These are phyloP conservation scores for Amanita subjunquillea DNA, from an alignment of 768 basidiomycete genomes.

Conservation along the genomic window DNA sequence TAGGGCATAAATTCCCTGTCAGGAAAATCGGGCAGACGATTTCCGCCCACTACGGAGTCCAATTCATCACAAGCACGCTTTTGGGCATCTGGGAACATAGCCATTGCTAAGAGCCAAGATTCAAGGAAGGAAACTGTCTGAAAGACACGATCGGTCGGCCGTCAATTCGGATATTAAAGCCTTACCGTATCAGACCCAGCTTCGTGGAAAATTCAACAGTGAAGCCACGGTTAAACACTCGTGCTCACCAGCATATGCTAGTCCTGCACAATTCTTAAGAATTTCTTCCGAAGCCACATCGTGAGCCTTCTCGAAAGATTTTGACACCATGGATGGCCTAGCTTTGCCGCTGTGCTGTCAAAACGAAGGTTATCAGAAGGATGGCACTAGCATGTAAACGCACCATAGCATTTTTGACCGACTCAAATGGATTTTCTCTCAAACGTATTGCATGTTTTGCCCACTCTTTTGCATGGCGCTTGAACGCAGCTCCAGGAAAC, in stretches of 20 bases:
- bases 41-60: constrained; percentile 25
- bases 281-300: constrained; percentile 17
- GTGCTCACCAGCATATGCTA: constrained; percentile 28
- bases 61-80: constrained; percentile 33
- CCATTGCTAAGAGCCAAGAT: constrained; percentile 16
- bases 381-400: background rate
- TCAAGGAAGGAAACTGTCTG: constrained; percentile 11
- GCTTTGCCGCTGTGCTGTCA: constrained; percentile 14
- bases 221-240: background rate
- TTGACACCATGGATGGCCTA: constrained; percentile 16
- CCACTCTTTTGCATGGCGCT: constrained; percentile 17
- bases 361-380: background rate
- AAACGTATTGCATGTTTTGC: constrained; percentile 11
- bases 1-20: constrained; percentile 30
- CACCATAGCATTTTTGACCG: constrained; percentile 18
- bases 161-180: background rate
- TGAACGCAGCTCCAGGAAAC: constrained; percentile 28
- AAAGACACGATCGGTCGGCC: constrained; percentile 5
- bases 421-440: constrained; percentile 18
- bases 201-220: constrained; percentile 4
- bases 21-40: constrained; percentile 29
- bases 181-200: constrained; percentile 24
- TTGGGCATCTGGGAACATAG: constrained; percentile 29
- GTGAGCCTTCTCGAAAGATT: constrained; percentile 15
- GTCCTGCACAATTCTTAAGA: constrained; percentile 29